Evolutionary conservation across 306 rosid species (phyloP), one percentile per base, ranked within the genome.

Genomic region (Cicer pinnatifidum): DNA sequence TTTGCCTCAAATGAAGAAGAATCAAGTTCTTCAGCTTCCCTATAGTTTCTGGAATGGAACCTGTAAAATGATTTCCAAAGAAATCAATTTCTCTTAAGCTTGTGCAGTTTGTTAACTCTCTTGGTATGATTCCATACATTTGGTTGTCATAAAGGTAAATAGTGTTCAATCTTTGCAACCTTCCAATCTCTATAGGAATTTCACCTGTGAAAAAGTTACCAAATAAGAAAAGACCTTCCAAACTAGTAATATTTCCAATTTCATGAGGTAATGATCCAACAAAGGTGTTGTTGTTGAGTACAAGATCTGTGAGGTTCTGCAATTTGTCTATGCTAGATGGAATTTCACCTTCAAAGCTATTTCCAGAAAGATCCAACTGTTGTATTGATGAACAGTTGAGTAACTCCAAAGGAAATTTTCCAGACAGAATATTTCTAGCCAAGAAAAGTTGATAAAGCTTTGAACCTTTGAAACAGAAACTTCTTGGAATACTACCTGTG

Each of bases 1-100:
- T 94, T 81, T 91, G 97, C 88, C 99, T 88, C 73, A 94, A 82
- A 7, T 94, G 99, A 78, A 94, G 97, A 83, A 91, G 44, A 77
- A 86, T 83, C 1, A 94, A 87, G 59, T 88, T 76, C 84, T 86
- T 86, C 6, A 94, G 87, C 71, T 86, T 90, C 59, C 99, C 99
- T 54, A 94, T 87, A 35, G 89, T 83, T 51, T 75, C 88, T 7
- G 99, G 99, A 83, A 94, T 89, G 48, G 90, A 67, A 19, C 96
- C 99, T 19, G 89, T 40, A 59, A 94, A 91, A 65, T 79, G 92
- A 79, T 94, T 94, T 38, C 97, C 97, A 57, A 89, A 94, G 84
- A 94, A 94, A 77, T 94, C 99, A 33, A 94, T 73, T 79, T 70
- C 91, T 23, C 72, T 81, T 67, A 94, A 82, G 73, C 88, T 89